Conservation (phyloP, 768 basidiomycete species). For the Candolleomyces eurysporus region DNA sequence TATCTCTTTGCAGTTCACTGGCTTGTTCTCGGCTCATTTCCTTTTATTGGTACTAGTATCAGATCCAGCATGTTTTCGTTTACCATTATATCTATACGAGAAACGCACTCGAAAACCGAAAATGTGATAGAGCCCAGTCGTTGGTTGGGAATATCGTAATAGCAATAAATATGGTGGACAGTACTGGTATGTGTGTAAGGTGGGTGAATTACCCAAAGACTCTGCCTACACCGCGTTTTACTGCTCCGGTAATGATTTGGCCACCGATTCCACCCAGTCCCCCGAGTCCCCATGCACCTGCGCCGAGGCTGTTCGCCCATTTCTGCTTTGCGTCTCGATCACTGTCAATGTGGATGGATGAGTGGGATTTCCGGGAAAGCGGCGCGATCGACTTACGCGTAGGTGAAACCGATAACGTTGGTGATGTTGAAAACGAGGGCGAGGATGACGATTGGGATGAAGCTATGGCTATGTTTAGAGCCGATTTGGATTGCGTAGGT, state of each 20-base stretch:
- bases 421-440: constrained; percentile 96
- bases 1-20: background rate
- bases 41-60: background rate
- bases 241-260: constrained; percentile 75
- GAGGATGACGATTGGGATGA: constrained; percentile 90
- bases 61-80: background rate
- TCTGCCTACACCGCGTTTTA: constrained; percentile 78
- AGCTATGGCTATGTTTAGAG: constrained; percentile 74
- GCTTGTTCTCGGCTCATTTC: too few relatives aligned
- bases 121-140: too few relatives aligned
- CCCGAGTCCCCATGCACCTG: constrained; percentile 62
- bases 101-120: background rate
- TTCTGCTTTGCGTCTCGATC: constrained; percentile 92
- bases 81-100: background rate
- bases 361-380: constrained; percentile 5
- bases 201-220: constrained; percentile 54
- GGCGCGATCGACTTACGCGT: constrained; percentile 57
- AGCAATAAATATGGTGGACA: too few relatives aligned
- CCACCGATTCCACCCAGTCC: constrained; percentile 83
- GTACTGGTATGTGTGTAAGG: background rate
- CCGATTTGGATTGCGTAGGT: too few relatives aligned
- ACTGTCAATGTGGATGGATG: constrained; percentile 30
- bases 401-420: constrained; percentile 96
- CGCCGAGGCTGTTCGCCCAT: constrained; percentile 77
- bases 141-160: too few relatives aligned